phyloP scores from a whole-genome alignment of 129 eudicot genomes.

The Dittrichia graveolens region DNA sequence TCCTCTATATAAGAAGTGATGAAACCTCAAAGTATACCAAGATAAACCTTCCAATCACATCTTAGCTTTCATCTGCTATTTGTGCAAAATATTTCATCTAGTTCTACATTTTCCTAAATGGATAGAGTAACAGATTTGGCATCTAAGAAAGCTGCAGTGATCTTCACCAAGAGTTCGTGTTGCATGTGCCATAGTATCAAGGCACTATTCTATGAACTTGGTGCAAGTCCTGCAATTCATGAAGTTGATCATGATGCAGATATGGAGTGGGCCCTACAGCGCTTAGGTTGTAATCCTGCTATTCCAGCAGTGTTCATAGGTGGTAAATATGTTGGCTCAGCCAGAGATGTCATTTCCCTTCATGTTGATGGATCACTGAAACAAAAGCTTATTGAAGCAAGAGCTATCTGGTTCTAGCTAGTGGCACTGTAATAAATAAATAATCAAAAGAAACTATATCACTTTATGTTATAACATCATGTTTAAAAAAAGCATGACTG shows the following conservation, averaged over 20 bases:
- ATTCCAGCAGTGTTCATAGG: conserved; percentile 93
- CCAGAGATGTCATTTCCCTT: conserved; percentile 68
- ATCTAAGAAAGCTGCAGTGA: conserved; percentile 81
- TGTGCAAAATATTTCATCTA: not conserved
- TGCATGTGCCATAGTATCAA: conserved; percentile 96
- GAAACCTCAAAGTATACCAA: conserved; percentile 43
- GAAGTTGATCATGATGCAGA: conserved; percentile 80
- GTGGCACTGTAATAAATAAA: conserved; percentile 21
- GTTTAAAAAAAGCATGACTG: conserved; percentile 43
- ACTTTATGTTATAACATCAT: conserved; percentile 29
- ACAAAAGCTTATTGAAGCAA: conserved; percentile 72
- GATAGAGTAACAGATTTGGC: conserved; percentile 79
- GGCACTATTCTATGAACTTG: conserved; percentile 79
- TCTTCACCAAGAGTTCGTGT: conserved; percentile 92
- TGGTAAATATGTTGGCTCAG: conserved; percentile 78
- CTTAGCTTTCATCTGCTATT: conserved; percentile 1
- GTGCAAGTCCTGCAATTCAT: conserved; percentile 92
- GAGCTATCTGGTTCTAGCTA: conserved; percentile 83
- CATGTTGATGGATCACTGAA: conserved; percentile 81
- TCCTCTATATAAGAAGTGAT: conserved; percentile 59
- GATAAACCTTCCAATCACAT: conserved; percentile 32
- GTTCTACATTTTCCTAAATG: conserved; percentile 37
- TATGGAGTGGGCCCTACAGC: conserved; percentile 72
- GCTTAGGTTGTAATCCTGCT: conserved; percentile 72
- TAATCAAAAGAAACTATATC: not conserved